Base-by-base conservation (phyloP, 257 asterid genomes). In the Agastache rugosa region DNA sequence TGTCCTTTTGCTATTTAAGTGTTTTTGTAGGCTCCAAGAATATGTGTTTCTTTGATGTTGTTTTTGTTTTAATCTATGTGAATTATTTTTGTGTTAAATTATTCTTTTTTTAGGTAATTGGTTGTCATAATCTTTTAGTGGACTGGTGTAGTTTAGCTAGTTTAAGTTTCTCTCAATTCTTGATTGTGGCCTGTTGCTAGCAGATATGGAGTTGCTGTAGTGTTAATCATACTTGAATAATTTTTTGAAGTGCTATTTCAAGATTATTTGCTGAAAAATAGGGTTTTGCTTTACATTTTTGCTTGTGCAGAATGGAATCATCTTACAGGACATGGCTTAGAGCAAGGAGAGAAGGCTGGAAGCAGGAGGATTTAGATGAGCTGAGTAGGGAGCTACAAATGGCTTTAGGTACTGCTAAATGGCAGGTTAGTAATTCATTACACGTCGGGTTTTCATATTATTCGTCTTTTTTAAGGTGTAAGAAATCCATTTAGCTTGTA, bases 331-430 rank as follows among this genome's bases (percentile, higher is more conserved):
- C 87, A 47, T 91, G 96, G 96, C 54, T 83, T 64, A 76, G 88
- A 78, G 93, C 85, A 69, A 83, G 85, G 84, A 84, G 78, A 77
- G 96, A 85, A 83, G 86, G 83, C 53, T 65, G 72, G 74, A 67
- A 75, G 56, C 77, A 81, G 63, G 86, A 82, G 35, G 81, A 76
- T 54, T 79, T 87, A 72, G 87, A 87, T 68, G 91, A 83, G 50
- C 80, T 87, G 22, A 66, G 81, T 34, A 83, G 96, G 75, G 97
- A 87, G 81, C 93, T 91, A 55, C 96, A 87, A 12, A 91, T 85
- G 90, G 90, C 96, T 78, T 73, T 91, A 74, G 90, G 92, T 76
- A 91, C 93, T 65, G 96, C 97, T 67, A 91, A 91, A 71, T 91
- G 97, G 97, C 97, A 91, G 96, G 97, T 91, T 29, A 15, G 72